These are phyloP conservation scores for Hibiscus syriacus DNA, from an alignment of 345 rosid genomes.

Conservation along the genomic window DNA sequence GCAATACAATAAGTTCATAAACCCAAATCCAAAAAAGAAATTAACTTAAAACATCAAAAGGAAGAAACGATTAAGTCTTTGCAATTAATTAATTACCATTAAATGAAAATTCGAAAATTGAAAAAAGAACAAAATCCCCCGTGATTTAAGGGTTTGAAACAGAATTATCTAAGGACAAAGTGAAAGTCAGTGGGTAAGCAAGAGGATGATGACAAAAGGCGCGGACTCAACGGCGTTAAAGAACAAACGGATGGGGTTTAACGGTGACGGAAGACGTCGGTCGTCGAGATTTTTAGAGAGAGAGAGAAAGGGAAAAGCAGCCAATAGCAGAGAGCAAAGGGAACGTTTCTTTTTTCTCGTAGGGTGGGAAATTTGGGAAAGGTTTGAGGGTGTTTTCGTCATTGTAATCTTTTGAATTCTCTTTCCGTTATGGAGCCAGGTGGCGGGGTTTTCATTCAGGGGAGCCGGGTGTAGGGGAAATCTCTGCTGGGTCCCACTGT, in stretches of 20 bases:
- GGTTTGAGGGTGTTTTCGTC: constrained; percentile 26
- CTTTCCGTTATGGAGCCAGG: neutral
- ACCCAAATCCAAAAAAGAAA: neutral
- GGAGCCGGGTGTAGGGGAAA: neutral
- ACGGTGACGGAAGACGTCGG: constrained; percentile 12
- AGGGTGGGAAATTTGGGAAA: constrained; percentile 10
- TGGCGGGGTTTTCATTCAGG: neutral
- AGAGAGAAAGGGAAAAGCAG: neutral
- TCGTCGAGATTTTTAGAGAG: neutral
- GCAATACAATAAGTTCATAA: neutral
- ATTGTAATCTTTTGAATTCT: neutral
- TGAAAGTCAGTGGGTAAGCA: too few relatives aligned
- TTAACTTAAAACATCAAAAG: neutral
- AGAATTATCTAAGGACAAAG: neutral
- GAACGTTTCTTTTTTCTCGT: neutral
- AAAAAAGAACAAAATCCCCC: constrained; percentile 16
- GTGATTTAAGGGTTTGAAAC: constrained; percentile 11
- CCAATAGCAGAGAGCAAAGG: neutral
- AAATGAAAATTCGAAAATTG: constrained; percentile 16
- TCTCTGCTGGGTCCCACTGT: neutral
- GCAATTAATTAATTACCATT: constrained; percentile 36
- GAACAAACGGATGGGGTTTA: neutral
- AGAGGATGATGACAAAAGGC: neutral
- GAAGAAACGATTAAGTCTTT: neutral
- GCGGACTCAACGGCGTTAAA: constrained; percentile 23